A percentile compares a stretch with the other conserved stretches of the same genome.
These are phyloP conservation scores for Termitomyces sp. DNA, from an alignment of 768 basidiomycete species.

Conservation along the genomic window DNA sequence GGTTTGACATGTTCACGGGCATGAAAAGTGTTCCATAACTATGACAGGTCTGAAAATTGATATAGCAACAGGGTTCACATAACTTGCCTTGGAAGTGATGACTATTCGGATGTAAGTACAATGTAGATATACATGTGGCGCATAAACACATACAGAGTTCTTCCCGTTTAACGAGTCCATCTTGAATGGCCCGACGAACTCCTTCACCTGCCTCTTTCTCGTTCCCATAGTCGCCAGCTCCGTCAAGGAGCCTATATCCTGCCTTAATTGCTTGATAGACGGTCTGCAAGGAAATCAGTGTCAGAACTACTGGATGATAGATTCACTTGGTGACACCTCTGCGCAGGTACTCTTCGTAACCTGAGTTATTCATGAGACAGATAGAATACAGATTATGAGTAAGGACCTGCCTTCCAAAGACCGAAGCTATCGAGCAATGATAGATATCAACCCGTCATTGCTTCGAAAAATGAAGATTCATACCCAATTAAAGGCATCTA, in stretches of 20 bases:
- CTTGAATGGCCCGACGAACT: conserved; percentile 67
- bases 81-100: conserved; percentile 73
- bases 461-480: conserved; percentile 16
- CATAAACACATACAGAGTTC: conserved; percentile 54
- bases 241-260: conserved; percentile 84
- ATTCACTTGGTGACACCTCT: conserved; percentile 34
- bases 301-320: background rate
- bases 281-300: conserved; percentile 33
- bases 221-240: conserved; percentile 85
- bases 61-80: background rate
- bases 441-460: background rate
- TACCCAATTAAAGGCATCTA: conserved; percentile 74
- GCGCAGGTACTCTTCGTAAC: conserved; percentile 56
- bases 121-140: background rate
- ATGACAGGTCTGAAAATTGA: background rate
- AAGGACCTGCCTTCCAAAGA: conserved; percentile 55
- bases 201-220: conserved; percentile 84
- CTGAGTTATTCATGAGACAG: conserved; percentile 42
- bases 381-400: background rate
- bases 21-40: conserved; percentile 91
- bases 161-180: conserved; percentile 82
- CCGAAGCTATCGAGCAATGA: conserved; percentile 42
- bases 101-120: conserved; percentile 30
- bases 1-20: conserved; percentile 63
- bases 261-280: conserved; percentile 84